Conservation (phyloP, 1,284 basidiomycete genomes). For the Grifola frondosa region DNA sequence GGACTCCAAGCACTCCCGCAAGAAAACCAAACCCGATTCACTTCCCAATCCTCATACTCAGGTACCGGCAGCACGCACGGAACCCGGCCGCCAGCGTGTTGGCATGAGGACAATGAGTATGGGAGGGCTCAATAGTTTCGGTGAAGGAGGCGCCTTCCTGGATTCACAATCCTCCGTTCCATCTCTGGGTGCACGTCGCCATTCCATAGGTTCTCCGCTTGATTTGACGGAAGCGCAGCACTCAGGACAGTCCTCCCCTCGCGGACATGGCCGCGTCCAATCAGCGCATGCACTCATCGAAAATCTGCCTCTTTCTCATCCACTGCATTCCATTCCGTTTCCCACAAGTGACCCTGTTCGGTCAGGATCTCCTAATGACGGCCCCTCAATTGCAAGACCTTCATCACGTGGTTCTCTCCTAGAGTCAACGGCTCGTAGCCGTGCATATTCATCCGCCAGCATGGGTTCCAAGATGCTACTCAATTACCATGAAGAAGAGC, state of each 20-base stretch:
- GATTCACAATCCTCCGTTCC: slow-evolving; percentile 33
- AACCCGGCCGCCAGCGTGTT: slow-evolving; percentile 36
- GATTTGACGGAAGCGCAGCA: slow-evolving; percentile 40
- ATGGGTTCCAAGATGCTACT: slow-evolving; percentile 44
- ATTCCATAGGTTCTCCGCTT: slow-evolving; percentile 56
- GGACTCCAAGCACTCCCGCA: slow-evolving; percentile 30
- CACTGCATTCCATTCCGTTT: slow-evolving; percentile 60
- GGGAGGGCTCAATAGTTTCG: slow-evolving; percentile 56
- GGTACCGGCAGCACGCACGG: slow-evolving; percentile 6
- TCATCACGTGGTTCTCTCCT: slow-evolving; percentile 33
- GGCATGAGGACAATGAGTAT: slow-evolving; percentile 59
- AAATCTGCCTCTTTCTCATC: slow-evolving; percentile 40
- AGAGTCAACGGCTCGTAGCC: slow-evolving; percentile 34
- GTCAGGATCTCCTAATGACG: slow-evolving; percentile 49
- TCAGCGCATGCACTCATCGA: slow-evolving; percentile 52
- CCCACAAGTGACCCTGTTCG: slow-evolving; percentile 52
- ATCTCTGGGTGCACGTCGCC: slow-evolving; percentile 33
- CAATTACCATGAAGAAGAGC: slow-evolving; percentile 27
- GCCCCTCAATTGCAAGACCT: slow-evolving; percentile 17
- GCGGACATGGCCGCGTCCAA: slow-evolving; percentile 41
- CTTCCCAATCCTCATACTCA: slow-evolving; percentile 48
- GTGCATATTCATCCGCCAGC: slow-evolving; percentile 49
- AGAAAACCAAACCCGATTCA: slow-evolving; percentile 47
- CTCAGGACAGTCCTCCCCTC: slow-evolving; percentile 31
- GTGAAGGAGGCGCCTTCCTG: slow-evolving; percentile 44